These are phyloP conservation scores for Echeveria elegans DNA, from an alignment of 164 flowering plant species.

Conservation along the genomic window DNA sequence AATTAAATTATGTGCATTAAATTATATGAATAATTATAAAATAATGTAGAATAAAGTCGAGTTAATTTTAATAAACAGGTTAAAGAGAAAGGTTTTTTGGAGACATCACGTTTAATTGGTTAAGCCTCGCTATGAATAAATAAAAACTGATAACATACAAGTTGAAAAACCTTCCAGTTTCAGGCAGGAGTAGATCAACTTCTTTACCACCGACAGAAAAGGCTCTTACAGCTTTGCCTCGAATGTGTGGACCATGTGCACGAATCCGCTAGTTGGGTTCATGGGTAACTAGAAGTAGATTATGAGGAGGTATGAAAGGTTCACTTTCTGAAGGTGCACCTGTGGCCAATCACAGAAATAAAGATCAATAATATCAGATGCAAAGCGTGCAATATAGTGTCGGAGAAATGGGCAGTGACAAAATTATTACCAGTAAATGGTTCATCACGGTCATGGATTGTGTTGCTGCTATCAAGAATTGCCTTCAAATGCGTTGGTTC, in stretches of 20 bases:
- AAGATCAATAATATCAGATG: not conserved
- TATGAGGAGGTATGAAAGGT: slow-evolving; percentile 41
- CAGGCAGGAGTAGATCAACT: too few species aligned
- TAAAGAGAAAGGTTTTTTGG: too few species aligned
- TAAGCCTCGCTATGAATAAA: too few species aligned
- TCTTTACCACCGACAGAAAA: slow-evolving; percentile 53
- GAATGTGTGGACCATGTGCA: slow-evolving; percentile 72
- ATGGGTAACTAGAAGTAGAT: slow-evolving; percentile 71
- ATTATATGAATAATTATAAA: too few species aligned
- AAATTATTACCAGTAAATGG: slow-evolving; percentile 15
- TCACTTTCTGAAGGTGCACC: slow-evolving; percentile 34
- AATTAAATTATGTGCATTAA: too few species aligned
- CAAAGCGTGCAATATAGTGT: not conserved
- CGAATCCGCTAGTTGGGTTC: slow-evolving; percentile 57
- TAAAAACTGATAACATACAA: too few species aligned
- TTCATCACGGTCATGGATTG: slow-evolving; percentile 17
- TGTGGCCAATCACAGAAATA: slow-evolving; percentile 17
- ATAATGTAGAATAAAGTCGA: too few species aligned
- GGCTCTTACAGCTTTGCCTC: slow-evolving; percentile 73
- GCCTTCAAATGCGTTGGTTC: slow-evolving; percentile 72
- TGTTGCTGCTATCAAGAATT: slow-evolving; percentile 29
- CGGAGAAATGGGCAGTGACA: not conserved
- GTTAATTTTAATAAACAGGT: too few species aligned
- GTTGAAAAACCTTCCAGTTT: too few species aligned
- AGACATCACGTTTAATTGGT: too few species aligned